A percentile compares a stretch with the other conserved stretches of the same genome.
These are phyloP conservation scores for Microsporum ferrugineum DNA, from an alignment of 2,329 filamentous ascomycete genomes.

Conservation along the genomic window DNA sequence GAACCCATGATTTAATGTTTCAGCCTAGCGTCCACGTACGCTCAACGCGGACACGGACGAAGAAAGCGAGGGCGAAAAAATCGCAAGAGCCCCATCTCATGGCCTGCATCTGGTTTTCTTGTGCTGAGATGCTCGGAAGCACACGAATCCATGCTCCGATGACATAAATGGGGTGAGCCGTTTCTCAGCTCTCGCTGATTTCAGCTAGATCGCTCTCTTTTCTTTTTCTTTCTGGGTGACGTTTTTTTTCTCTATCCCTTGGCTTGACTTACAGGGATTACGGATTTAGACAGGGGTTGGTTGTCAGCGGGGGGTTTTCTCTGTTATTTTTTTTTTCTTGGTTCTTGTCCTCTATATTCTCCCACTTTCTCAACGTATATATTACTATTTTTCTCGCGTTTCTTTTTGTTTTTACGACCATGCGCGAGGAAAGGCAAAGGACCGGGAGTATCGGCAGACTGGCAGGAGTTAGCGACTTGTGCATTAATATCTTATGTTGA, in stretches of 20 bases:
- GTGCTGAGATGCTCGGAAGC: background rate
- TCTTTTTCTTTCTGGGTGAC: background rate
- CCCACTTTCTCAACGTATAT: background rate
- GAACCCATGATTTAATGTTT: background rate
- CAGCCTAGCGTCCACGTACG: background rate
- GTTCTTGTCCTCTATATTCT: background rate
- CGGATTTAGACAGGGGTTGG: background rate
- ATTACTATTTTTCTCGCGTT: background rate
- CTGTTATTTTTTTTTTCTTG: background rate
- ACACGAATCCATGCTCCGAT: background rate
- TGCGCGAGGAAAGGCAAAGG: background rate
- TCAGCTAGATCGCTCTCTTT: background rate
- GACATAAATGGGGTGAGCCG: background rate
- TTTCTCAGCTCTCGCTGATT: background rate
- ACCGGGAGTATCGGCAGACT: background rate
- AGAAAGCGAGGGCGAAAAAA: background rate
- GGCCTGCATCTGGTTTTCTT: background rate
- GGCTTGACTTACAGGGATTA: background rate
- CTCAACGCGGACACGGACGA: background rate
- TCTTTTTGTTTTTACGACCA: background rate
- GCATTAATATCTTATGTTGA: background rate
- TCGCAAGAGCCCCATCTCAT: background rate
- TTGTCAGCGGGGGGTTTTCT: background rate
- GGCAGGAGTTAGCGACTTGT: background rate
- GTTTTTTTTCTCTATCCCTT: background rate